Evolutionary conservation across 2,329 filamentous ascomycete species (phyloP), one percentile per base, ranked within the genome.

Genomic region (Colletotrichum sansevieriae): DNA sequence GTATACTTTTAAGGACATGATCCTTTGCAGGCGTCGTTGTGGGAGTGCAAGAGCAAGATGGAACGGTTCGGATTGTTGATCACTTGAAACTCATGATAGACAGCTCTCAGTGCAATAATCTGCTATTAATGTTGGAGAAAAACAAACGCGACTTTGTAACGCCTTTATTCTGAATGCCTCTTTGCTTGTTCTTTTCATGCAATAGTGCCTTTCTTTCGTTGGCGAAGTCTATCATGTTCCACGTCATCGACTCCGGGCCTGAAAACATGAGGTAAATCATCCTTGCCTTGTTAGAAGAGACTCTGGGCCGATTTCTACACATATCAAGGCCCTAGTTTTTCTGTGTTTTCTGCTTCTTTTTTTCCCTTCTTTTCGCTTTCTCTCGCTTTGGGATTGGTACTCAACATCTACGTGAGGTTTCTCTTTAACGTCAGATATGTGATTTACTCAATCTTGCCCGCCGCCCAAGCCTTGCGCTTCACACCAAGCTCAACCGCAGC

Each of bases 401-500:
- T 43, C 41, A 22, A 35, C 43, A 33, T 46, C n/a, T 20, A 63
- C 9, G 35, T 54, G 37, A 49, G 61, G 11, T 39, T 39, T 62
- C 49, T 68, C 44, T 58, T 64, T 52, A 41, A 54, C 39, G n/a
- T 20, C 8, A 12, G 35, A 6, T n/a, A 37, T 22, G 39, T 22
- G 25, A 51, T 62, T 65, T 76, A 82, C 68, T 86, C 84, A 63
- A 88, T 83, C 76, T 83, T 85, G 51, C 95, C 95, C 71, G 91
- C 88, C 3, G 88, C 87, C 95, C 95, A 98, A 58, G 90, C 91
- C 80, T 85, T 92, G 78, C 92, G 89, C 90, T 97, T 98, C 18
- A 92, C 87, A 6, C 92, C 95, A 84, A 99, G 87, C 85, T 99
- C 96, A 39, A 99, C 96, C 6, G 96, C 96, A 20, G 95, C 96